Percentiles rank a stretch among this genome's conserved stretches.
These are phyloP conservation scores for Fistulina hepatica DNA, from an alignment of 1,284 basidiomycete species.

Conservation along the genomic window DNA sequence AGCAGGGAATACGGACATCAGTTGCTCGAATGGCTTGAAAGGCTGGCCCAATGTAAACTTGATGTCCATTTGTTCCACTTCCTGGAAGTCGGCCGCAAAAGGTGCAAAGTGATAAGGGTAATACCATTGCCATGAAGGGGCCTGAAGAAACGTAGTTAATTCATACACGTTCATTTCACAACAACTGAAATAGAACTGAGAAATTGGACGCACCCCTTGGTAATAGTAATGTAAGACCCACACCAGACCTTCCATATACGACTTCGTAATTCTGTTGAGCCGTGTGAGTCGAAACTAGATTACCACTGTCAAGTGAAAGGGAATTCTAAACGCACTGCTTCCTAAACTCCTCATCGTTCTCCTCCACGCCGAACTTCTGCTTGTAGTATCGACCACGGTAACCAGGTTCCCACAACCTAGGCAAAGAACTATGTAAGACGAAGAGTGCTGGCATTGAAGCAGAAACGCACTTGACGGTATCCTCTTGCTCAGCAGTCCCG, in stretches of 20 bases:
- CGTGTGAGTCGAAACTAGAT: too few species aligned
- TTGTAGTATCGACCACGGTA: conserved; percentile 94
- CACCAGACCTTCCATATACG: conserved; percentile 88
- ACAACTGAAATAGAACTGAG: background rate
- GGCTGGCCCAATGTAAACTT: conserved; percentile 72
- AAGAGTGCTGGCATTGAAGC: conserved; percentile 3
- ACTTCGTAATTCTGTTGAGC: conserved; percentile 56
- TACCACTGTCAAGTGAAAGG: conserved; percentile 13
- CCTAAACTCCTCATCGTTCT: conserved; percentile 63
- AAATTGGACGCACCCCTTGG: conserved; percentile 66
- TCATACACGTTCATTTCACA: conserved; percentile 7
- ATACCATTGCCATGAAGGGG: conserved; percentile 99
- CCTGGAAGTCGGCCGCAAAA: conserved; percentile 91
- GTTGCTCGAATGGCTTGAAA: conserved; percentile 94
- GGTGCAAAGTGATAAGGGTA: conserved; percentile 99
- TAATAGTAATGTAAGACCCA: conserved; percentile 99
- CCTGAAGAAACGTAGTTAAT: conserved; percentile 31
- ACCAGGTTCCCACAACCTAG: conserved; percentile 86
- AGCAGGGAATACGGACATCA: conserved; percentile 97
- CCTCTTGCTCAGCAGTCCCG: conserved; percentile 85
- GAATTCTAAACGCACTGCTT: conserved; percentile 44
- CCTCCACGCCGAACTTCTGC: conserved; percentile 83
- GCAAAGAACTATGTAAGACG: conserved; percentile 13
- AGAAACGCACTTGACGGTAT: conserved; percentile 74
- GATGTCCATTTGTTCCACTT: conserved; percentile 73